A percentile compares a stretch with the other conserved stretches of the same genome.
Conservation (phyloP, 768 basidiomycete genomes). For the Leccinum subtestaceum region DNA sequence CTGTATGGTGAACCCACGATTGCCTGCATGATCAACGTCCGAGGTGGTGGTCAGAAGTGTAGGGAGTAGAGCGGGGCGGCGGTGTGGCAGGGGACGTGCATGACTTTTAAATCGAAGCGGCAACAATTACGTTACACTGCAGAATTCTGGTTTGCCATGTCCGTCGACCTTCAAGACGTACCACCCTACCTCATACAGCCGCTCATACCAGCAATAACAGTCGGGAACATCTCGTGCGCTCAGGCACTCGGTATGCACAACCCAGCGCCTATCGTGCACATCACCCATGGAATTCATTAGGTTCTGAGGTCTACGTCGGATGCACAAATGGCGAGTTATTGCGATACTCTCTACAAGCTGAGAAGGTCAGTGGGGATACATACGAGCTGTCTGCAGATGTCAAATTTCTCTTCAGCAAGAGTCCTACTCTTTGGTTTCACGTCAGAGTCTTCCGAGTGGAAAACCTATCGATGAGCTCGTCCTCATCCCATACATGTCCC, state of each 20-base stretch:
- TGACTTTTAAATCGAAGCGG: conserved; percentile 12
- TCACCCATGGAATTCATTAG: conserved; percentile 35
- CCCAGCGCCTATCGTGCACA: not conserved
- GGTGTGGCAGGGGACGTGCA: conserved; percentile 11
- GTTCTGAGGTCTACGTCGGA: conserved; percentile 84
- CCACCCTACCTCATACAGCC: conserved; percentile 61
- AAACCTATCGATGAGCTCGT: conserved; percentile 81
- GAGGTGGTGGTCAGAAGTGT: not conserved
- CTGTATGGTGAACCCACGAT: conserved; percentile 14
- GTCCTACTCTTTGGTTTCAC: conserved; percentile 64
- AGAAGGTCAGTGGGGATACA: conserved; percentile 39
- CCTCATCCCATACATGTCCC: conserved; percentile 71
- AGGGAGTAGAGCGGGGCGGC: conserved; percentile 8
- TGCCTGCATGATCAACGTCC: conserved; percentile 13
- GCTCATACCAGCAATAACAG: conserved; percentile 39
- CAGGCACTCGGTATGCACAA: conserved; percentile 53
- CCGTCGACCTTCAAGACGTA: conserved; percentile 39
- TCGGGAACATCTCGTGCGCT: conserved; percentile 37
- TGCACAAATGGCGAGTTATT: conserved; percentile 82
- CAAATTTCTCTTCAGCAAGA: conserved; percentile 39
- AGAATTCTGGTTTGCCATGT: conserved; percentile 11
- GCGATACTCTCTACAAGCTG: conserved; percentile 70
- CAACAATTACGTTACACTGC: conserved; percentile 19
- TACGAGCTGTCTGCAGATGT: not conserved
- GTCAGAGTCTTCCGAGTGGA: conserved; percentile 63